Evolutionary conservation across 352 stramenopile genomes (phyloP), one percentile per base, ranked within the genome.

Genomic region (Phytopythium vexans): DNA sequence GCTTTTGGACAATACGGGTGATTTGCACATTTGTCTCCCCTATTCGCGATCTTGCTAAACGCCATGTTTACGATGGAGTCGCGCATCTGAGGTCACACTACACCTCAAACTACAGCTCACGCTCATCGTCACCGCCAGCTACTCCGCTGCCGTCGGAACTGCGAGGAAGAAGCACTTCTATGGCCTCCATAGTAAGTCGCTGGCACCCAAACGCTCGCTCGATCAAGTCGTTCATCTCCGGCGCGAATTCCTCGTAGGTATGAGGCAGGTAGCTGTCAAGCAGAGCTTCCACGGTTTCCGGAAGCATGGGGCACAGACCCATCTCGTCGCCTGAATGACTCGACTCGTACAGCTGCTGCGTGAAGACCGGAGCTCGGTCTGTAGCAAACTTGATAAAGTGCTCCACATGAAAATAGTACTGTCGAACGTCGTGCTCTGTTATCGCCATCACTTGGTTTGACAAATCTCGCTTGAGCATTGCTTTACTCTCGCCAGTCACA

Each of bases 331-430:
- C 40, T 7, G 14, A 4, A 32, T 44, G 40, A 14, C 40, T 44
- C 6, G 8, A 5, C n/a, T 44, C 40, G 3, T 44, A 44, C 4
- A 44, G 40, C n/a, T 44, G 40, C 40, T 44, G 40, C 0, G 40
- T 44, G n/a, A 44, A 44, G 1, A 44, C 40, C 6, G 40, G 40
- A 3, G 40, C 11, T 14, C 40, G 14, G 6, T 44, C 40, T 14
- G 16, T 44, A 14, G 40, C 1, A 15, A 31, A 44, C n/a, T 44
- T 44, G 14, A 44, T 14, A 31, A 44, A 44, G 7, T 44, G 40
- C n/a, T 44, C 40, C 14, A 44, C 40, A 15, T 44, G 40, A 8
- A 44, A 44, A 15, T 44, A 44, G 40, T 31, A 44, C 40, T 14
- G 31, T 14, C 40, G 40, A 9, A 8, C 40, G 40, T 44, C 40